Evolutionary conservation across 495 filamentous ascomycete species (phyloP).

Genomic region (Xylaria cubensis): DNA sequence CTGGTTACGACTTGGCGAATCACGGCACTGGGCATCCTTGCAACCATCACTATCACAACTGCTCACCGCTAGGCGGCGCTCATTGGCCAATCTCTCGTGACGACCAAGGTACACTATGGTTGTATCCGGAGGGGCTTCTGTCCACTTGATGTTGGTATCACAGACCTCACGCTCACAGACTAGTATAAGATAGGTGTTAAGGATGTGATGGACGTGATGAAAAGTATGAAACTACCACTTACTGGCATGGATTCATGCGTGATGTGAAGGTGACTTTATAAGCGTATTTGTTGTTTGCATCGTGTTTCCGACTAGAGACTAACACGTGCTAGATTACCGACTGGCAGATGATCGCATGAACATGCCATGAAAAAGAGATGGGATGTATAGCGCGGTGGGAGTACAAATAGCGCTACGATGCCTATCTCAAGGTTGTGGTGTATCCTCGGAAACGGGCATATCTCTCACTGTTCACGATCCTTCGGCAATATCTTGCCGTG

Average conservation of each 20-base stretch:
- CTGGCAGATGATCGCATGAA: slow-evolving; percentile 1
- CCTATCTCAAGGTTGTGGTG: not conserved
- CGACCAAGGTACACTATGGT: slow-evolving; percentile 7
- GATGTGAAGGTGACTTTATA: slow-evolving; percentile 8
- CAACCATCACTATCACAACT: slow-evolving; percentile 18
- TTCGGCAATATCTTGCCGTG: not conserved
- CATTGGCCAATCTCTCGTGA: slow-evolving; percentile 10
- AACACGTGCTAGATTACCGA: not conserved
- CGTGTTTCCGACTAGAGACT: not conserved
- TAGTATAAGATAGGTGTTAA: slow-evolving; percentile 10
- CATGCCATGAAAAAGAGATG: not conserved
- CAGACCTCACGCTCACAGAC: not conserved
- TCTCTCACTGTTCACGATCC: not conserved
- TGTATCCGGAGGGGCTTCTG: not conserved
- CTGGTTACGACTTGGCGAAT: not conserved
- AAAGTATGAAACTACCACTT: not conserved
- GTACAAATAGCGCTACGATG: slow-evolving; percentile 11
- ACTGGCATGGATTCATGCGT: not conserved
- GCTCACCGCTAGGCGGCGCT: not conserved
- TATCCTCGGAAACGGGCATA: slow-evolving; percentile 2
- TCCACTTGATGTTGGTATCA: slow-evolving; percentile 18
- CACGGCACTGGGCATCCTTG: slow-evolving; percentile 9
- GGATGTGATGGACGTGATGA: slow-evolving; percentile 20
- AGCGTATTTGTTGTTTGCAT: slow-evolving; percentile 3
- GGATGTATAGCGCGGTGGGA: not conserved